Base-by-base conservation (phyloP, 495 filamentous ascomycete genomes). In the Filosporella fistucella region DNA sequence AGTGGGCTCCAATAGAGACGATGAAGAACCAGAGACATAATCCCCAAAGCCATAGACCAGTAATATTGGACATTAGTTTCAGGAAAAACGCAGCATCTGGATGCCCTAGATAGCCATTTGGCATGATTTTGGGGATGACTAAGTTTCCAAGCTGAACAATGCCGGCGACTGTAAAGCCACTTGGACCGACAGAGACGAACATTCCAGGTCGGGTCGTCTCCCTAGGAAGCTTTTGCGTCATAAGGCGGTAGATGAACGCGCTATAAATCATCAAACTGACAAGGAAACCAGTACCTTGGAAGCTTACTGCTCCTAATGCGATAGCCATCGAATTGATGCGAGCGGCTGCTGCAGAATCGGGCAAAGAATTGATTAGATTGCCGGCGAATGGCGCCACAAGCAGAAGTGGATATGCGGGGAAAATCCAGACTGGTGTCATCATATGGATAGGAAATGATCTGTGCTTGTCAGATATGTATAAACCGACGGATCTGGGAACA, bases 381-480 rank as follows among this genome's bases (percentile, higher is more conserved):
- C 75, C 75, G 37, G 86, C 88, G 60, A 86, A 79, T 0, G 88
- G 87, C 7, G 86, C 89, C 4, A 85, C 76, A 0, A 95, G 78
- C 5, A 95, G 77, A 46, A 94, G 77, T 0, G 89, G 89, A 53
- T 95, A 95, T 1, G 86, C 88, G 0, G 89, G 89, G 50, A 95
- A 95, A 26, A 95, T 89, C 89, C 88, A 95, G 37, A 91, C 80
- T 0, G 89, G 89, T 0, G 89, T 95, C 89, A 95, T 95, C 26
- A 83, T 80, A 16, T 82, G 80, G 26, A 95, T 88, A 2, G 88
- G 89, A 56, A 91, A 91, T 18, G 83, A 78, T 53, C 66, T 67
- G 25, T 21, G 12, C 45, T 45, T 8, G 28, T 55, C 25, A 47
- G 45, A 33, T 9, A 17, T 17, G 38, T 13, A 37, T 38, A 12